phyloP scores from a whole-genome alignment of 768 basidiomycete genomes.

The Leccinum disarticulatum region DNA sequence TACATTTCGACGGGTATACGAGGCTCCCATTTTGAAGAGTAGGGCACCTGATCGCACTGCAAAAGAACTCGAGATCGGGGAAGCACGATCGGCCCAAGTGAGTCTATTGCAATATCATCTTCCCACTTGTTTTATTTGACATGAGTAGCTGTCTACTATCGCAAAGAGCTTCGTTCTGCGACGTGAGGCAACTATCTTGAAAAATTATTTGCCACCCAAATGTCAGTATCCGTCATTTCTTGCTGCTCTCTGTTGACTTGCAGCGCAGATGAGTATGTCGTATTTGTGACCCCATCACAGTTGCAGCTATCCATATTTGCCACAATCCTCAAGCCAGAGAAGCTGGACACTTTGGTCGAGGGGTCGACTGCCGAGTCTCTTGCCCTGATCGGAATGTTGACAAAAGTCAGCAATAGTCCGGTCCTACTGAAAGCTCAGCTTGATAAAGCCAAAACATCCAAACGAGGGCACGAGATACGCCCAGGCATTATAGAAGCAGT shows the following conservation, averaged over 20 bases:
- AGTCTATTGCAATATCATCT: constrained; percentile 1
- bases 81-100: constrained; percentile 77
- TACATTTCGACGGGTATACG: constrained; percentile 80
- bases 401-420: constrained; percentile 93
- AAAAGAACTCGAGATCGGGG: constrained; percentile 76
- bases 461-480: constrained; percentile 42
- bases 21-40: constrained; percentile 83
- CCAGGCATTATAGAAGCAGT: constrained; percentile 60
- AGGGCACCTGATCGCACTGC: constrained; percentile 71
- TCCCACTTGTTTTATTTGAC: constrained; percentile 1
- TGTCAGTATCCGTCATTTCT: constrained; percentile 45
- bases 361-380: constrained; percentile 76
- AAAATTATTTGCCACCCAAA: constrained; percentile 88
- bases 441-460: constrained; percentile 54
- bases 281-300: constrained; percentile 89
- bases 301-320: constrained; percentile 80
- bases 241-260: constrained; percentile 1
- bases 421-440: constrained; percentile 79
- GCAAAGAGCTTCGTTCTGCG: constrained; percentile 88
- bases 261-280: constrained; percentile 87
- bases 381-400: constrained; percentile 74
- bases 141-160: constrained; percentile 61
- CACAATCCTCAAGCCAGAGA: constrained; percentile 70
- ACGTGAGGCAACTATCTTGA: constrained; percentile 78
- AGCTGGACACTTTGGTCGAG: constrained; percentile 65